Conservation (phyloP, 176 grass and related monocot genomes). For the Coix lacrymajobi region DNA sequence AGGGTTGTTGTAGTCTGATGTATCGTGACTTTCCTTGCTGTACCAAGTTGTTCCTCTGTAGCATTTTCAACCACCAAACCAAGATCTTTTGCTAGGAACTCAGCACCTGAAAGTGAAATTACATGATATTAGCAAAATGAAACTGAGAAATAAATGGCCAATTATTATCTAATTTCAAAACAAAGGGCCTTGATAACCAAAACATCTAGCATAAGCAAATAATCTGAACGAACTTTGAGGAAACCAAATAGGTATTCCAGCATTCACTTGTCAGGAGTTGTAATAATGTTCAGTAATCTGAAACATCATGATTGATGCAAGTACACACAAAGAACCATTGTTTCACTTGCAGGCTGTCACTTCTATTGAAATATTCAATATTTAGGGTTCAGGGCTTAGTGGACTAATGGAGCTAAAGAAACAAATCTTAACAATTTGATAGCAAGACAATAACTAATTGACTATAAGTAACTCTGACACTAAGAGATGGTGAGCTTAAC, state of each 20-base stretch:
- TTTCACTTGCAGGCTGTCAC: background rate
- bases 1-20: slow-evolving; percentile 53
- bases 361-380: background rate
- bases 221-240: background rate
- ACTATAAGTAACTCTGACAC: background rate
- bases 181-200: background rate
- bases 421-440: background rate
- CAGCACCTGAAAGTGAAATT: slow-evolving; percentile 38
- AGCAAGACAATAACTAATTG: background rate
- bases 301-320: background rate
- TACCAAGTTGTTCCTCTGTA: slow-evolving; percentile 51
- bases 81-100: slow-evolving; percentile 50
- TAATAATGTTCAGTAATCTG: background rate
- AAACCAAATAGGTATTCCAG: background rate
- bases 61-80: slow-evolving; percentile 55
- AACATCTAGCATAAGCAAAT: background rate
- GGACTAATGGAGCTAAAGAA: background rate
- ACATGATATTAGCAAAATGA: background rate
- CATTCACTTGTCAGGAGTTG: background rate
- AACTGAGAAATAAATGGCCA: background rate
- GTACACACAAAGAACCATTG: background rate
- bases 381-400: background rate
- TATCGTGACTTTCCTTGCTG: slow-evolving; percentile 52
- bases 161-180: background rate
- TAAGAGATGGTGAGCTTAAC: background rate